Conservation (phyloP, 352 stramenopile species). For the Pelagophyceae sp. region DNA sequence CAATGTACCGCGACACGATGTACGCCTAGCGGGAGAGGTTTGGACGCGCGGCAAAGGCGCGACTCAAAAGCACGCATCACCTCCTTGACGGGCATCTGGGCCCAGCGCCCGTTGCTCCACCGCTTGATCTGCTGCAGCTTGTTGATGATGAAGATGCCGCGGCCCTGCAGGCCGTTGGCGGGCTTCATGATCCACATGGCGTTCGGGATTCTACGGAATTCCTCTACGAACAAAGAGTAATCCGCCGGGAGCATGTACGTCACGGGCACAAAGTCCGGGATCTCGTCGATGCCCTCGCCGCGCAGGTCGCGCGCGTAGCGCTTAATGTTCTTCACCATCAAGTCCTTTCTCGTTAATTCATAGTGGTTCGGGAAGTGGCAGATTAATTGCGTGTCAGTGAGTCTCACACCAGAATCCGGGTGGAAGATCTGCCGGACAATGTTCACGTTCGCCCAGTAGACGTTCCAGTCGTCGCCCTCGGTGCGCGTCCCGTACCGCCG, state of each 20-base stretch:
- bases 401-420: constrained; percentile 20
- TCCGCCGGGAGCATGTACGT: constrained; percentile 83
- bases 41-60: too few species aligned
- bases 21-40: constrained; percentile 32
- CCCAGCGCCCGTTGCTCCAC: constrained; percentile 61
- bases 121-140: constrained; percentile 80
- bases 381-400: constrained; percentile 66
- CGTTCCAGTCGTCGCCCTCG: constrained; percentile 76
- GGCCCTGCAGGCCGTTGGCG: constrained; percentile 70
- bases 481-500: constrained; percentile 59
- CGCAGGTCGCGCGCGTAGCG: constrained; percentile 46
- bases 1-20: constrained; percentile 74
- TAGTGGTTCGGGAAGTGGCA: constrained; percentile 88
- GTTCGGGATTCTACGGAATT: constrained; percentile 56
- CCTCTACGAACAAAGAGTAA: constrained; percentile 83
- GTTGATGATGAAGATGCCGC: constrained; percentile 84
- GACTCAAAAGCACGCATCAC: too few species aligned
- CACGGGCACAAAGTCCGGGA: constrained; percentile 67
- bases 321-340: constrained; percentile 90
- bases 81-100: constrained; percentile 53
- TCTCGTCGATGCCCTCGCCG: constrained; percentile 32
- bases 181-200: constrained; percentile 89
- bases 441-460: constrained; percentile 79
- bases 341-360: constrained; percentile 79
- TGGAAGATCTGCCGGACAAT: constrained; percentile 62